phyloP scores from a whole-genome alignment of 2,329 filamentous ascomycete species.

The Allantophomopsis cytisporea region DNA sequence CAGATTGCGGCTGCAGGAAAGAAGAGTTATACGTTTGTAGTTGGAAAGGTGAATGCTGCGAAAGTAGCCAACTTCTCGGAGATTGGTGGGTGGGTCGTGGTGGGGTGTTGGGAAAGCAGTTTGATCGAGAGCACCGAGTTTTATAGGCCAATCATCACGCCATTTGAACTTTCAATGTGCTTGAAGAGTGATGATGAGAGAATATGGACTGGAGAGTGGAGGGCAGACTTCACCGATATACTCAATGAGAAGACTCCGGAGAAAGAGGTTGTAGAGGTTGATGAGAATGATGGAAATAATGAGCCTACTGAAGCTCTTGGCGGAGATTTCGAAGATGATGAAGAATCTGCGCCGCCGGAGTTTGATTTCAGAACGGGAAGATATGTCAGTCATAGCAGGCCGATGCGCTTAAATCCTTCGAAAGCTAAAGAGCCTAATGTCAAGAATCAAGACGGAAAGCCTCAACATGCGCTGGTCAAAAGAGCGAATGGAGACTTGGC shows the following conservation, averaged over 20 bases:
- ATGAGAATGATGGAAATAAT: slow-evolving; percentile 7
- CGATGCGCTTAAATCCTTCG: slow-evolving; percentile 36
- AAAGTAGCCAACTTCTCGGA: slow-evolving; percentile 96
- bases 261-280: slow-evolving; percentile 6
- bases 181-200: slow-evolving; percentile 62
- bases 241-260: slow-evolving; percentile 11
- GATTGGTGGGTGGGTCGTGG: slow-evolving; percentile 90
- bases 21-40: slow-evolving; percentile 92
- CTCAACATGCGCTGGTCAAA: slow-evolving; percentile 45
- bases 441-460: background rate
- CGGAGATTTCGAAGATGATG: slow-evolving; percentile 33
- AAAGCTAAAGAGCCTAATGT: slow-evolving; percentile 1
- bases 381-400: slow-evolving; percentile 66
- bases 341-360: slow-evolving; percentile 71
- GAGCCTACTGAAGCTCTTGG: slow-evolving; percentile 18
- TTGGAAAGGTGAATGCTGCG: slow-evolving; percentile 89
- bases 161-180: slow-evolving; percentile 77
- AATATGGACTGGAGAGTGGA: slow-evolving; percentile 82
- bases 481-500: slow-evolving; percentile 58
- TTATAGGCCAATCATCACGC: slow-evolving; percentile 84
- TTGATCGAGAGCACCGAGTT: slow-evolving; percentile 82
- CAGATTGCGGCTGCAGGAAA: slow-evolving; percentile 73
- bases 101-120: slow-evolving; percentile 96
- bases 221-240: slow-evolving; percentile 62
- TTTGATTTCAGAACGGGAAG: slow-evolving; percentile 85